These are phyloP conservation scores for Acorus calamus DNA, from an alignment of 106 monocot genomes.

Conservation along the genomic window DNA sequence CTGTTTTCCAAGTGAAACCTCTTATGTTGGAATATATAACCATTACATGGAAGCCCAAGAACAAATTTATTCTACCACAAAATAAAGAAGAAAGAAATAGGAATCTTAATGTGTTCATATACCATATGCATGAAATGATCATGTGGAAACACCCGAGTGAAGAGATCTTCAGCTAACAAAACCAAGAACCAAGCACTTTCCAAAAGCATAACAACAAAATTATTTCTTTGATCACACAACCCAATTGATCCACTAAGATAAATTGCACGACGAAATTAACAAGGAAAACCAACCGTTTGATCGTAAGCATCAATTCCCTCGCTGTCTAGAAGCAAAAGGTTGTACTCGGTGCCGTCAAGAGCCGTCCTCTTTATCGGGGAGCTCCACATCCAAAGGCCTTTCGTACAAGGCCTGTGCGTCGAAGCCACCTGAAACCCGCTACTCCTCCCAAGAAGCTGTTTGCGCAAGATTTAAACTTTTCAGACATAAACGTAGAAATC, in stretches of 20 bases:
- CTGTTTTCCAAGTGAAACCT: too few relatives aligned
- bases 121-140: too few relatives aligned
- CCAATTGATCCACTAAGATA: background rate
- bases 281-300: conserved; percentile 68
- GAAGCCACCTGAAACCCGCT: conserved; percentile 71
- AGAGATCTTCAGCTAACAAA: too few relatives aligned
- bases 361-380: conserved; percentile 76
- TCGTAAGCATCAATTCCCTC: conserved; percentile 99
- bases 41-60: too few relatives aligned
- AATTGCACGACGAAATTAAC: background rate
- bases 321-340: conserved; percentile 77
- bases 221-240: background rate
- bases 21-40: too few relatives aligned
- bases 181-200: too few relatives aligned
- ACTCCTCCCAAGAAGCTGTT: conserved; percentile 82
- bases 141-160: too few relatives aligned
- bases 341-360: conserved; percentile 96
- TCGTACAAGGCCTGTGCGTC: conserved; percentile 69
- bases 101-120: too few relatives aligned
- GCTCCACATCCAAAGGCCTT: conserved; percentile 90
- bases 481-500: background rate
- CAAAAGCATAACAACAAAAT: too few relatives aligned
- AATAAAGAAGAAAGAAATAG: too few relatives aligned
- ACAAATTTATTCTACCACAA: too few relatives aligned
- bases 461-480: too few relatives aligned